A percentile compares a stretch with the other conserved stretches of the same genome.
These are phyloP conservation scores for Hemileccinum rubropunctum DNA, from an alignment of 768 basidiomycete genomes.

Conservation along the genomic window DNA sequence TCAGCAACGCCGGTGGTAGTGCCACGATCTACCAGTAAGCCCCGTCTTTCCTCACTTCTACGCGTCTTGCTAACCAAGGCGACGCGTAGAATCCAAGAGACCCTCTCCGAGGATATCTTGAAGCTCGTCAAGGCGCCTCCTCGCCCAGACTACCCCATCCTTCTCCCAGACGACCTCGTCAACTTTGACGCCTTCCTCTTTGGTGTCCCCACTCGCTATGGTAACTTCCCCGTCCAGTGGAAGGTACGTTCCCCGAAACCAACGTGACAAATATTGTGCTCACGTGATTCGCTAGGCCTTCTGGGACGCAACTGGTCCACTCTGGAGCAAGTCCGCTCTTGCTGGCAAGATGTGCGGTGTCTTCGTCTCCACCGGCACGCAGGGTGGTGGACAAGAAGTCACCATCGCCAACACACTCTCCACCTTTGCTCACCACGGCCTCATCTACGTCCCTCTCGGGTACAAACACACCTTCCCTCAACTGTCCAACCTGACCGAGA, in stretches of 20 bases:
- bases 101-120: conserved; percentile 70
- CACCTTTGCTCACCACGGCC: conserved; percentile 55
- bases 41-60: neutral
- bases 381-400: conserved; percentile 48
- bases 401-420: conserved; percentile 38
- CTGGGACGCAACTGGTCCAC: conserved; percentile 50
- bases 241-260: conserved; percentile 36
- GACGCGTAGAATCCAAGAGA: conserved; percentile 67
- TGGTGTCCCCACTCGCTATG: conserved; percentile 47
- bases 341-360: conserved; percentile 46
- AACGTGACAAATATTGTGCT: conserved; percentile 9
- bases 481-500: conserved; percentile 39
- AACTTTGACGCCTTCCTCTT: conserved; percentile 43
- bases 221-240: conserved; percentile 54
- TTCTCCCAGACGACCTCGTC: conserved; percentile 32
- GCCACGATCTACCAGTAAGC: conserved; percentile 48
- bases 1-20: conserved; percentile 41
- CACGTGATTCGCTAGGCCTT: conserved; percentile 34
- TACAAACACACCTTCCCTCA: conserved; percentile 43
- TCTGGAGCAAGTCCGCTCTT: conserved; percentile 42
- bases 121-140: conserved; percentile 66
- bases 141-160: conserved; percentile 56
- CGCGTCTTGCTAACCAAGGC: neutral
- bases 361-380: conserved; percentile 45
- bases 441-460: conserved; percentile 53